Evolutionary conservation across 441 rosid species (phyloP), one percentile per base, ranked within the genome.

Genomic region (Erodium chrysanthum): DNA sequence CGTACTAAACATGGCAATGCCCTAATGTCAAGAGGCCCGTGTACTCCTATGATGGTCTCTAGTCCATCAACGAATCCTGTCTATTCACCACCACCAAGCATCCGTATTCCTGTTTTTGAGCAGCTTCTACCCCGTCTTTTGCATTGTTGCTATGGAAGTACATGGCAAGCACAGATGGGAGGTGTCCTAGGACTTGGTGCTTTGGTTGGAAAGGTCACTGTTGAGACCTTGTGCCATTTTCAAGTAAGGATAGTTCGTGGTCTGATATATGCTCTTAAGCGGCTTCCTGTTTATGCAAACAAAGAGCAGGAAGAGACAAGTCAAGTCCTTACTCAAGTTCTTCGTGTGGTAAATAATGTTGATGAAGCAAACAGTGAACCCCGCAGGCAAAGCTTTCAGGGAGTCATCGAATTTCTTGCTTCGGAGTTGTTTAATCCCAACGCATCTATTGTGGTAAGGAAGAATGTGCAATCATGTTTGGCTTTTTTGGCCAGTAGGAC

Each of bases 81-180:
- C 68, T 90, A 86, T 83, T 90, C 98, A 52, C 95, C 99, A 60
- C 91, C 96, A 18, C 87, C 96, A 64, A 95, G 96, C 76, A 87
- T 90, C 70, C 85, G 84, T 21, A 84, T 95, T 74, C 98, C 96
- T 68, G 93, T 92, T 73, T 92, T 95, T 82, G 99, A 92, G 85
- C 98, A 95, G 78, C 95, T 95, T 80, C 79, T 95, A 66, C 98
- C 96, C 68, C 97, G 98, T 37, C 88, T 95, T 75, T 77, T 95
- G 76, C 99, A 92, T 81, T 88, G 97, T 80, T 95, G 98, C 77
- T 92, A 88, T 80, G 95, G 97, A 71, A 92, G 83, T 71, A 83
- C 89, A 67, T 95, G 99, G 99, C 97, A 95, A 81, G 88, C 99
- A 64, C 98, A 92, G 72, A 92, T 95, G 89, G 99, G 99, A 68